Percentiles rank a stretch among this genome's conserved stretches.
Evolutionary conservation across 2,329 filamentous ascomycete genomes (phyloP).

Genomic region (Lachnellula occidentalis): DNA sequence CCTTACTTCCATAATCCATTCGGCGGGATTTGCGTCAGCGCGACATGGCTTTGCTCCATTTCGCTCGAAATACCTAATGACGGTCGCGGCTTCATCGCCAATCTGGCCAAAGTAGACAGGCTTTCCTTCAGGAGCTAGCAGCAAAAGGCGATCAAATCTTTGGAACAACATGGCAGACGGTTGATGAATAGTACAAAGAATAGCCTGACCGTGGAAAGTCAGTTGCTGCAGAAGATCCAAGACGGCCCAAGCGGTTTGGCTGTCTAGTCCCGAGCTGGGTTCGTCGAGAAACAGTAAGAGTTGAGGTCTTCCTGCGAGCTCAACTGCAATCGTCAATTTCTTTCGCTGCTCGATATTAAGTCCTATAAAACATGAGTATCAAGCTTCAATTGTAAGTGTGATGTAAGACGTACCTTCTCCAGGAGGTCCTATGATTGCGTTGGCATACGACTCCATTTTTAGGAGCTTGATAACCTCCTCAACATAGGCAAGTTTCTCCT

Average conservation of each 20-base stretch:
- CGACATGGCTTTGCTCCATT: slow-evolving; percentile 64
- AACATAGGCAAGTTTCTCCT: slow-evolving; percentile 85
- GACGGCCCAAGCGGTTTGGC: slow-evolving; percentile 91
- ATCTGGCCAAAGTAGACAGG: slow-evolving; percentile 83
- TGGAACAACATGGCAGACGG: slow-evolving; percentile 92
- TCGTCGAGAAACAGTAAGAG: slow-evolving; percentile 92
- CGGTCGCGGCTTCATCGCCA: slow-evolving; percentile 39
- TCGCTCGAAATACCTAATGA: slow-evolving; percentile 64
- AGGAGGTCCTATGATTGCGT: slow-evolving; percentile 85
- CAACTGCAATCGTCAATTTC: slow-evolving; percentile 88
- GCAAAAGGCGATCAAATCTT: slow-evolving; percentile 75
- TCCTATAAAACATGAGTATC: neutral
- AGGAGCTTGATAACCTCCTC: slow-evolving; percentile 87
- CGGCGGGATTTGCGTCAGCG: slow-evolving; percentile 68
- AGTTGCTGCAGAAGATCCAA: slow-evolving; percentile 82
- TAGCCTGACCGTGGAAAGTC: slow-evolving; percentile 81
- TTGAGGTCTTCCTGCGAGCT: slow-evolving; percentile 85
- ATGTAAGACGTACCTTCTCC: slow-evolving; percentile 70
- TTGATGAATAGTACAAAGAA: slow-evolving; percentile 94
- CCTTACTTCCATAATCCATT: slow-evolving; percentile 62
- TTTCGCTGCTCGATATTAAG: slow-evolving; percentile 67
- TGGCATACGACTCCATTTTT: slow-evolving; percentile 86
- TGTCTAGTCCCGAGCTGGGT: slow-evolving; percentile 89
- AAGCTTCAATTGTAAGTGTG: slow-evolving; percentile 47
- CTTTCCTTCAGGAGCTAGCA: slow-evolving; percentile 69